Evolutionary conservation across 139 green algal genomes (phyloP).

Genomic region (Chara braunii): DNA sequence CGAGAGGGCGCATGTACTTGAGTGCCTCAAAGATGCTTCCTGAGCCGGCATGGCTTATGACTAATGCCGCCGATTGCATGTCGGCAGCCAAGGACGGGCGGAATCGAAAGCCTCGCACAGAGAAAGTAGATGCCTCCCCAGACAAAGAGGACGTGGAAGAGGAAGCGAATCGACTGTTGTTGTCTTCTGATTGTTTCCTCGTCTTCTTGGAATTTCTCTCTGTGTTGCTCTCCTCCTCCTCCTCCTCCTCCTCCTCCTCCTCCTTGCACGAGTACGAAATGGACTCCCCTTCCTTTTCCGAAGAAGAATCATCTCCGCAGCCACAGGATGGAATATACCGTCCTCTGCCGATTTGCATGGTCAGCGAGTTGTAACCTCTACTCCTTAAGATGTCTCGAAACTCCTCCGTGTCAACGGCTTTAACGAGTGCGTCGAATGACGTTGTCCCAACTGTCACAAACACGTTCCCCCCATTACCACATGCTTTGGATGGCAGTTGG

Average conservation of each 20-base stretch:
- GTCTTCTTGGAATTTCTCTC: too few species aligned
- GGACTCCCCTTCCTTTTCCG: background rate
- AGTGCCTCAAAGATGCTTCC: constrained; percentile 46
- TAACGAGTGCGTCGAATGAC: constrained; percentile 40
- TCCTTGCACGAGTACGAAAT: background rate
- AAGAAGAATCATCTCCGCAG: too few species aligned
- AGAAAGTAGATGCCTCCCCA: background rate
- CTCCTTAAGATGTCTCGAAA: constrained; percentile 2
- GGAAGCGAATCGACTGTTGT: background rate
- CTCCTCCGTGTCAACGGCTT: constrained; percentile 18
- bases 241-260: too few species aligned
- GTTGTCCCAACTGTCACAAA: constrained; percentile 50
- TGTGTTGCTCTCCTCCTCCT: too few species aligned
- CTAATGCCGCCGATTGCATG: constrained; percentile 18
- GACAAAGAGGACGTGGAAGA: background rate
- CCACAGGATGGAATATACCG: constrained; percentile 20
- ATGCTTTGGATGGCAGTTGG: too few species aligned
- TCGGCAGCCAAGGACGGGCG: constrained; percentile 15
- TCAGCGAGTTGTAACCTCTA: constrained; percentile 20
- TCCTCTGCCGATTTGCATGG: constrained; percentile 34
- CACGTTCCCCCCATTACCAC: too few species aligned
- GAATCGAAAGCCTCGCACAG: constrained; percentile 20
- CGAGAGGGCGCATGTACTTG: constrained; percentile 6
- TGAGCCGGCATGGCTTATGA: constrained; percentile 42
- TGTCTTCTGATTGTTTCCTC: background rate